Evolutionary conservation across 2,329 filamentous ascomycete species (phyloP).

Genomic region (Colletotrichum spinosum): DNA sequence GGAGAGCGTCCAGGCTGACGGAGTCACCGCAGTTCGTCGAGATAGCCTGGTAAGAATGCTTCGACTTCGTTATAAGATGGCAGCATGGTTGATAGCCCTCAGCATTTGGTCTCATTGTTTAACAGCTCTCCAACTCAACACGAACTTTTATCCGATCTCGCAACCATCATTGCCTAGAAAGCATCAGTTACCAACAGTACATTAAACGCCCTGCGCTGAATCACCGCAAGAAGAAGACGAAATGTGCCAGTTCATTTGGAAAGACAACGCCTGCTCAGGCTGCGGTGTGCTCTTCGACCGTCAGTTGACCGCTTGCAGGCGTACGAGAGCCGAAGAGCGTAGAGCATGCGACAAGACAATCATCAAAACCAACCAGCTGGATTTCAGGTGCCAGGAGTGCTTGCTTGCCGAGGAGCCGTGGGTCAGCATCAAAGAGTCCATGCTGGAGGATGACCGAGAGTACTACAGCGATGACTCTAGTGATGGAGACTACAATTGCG

Average conservation of each 20-base stretch:
- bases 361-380: not conserved
- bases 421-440: not conserved
- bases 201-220: not conserved
- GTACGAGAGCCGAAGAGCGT: not conserved
- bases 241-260: slow-evolving; percentile 24
- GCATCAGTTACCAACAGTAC: not conserved
- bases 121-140: too few relatives aligned
- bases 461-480: slow-evolving; percentile 1
- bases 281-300: slow-evolving; percentile 19
- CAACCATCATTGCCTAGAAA: not conserved
- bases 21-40: too few relatives aligned
- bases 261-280: slow-evolving; percentile 8
- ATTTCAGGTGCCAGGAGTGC: slow-evolving; percentile 1
- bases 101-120: too few relatives aligned
- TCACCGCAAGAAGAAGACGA: not conserved
- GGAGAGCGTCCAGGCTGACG: too few relatives aligned
- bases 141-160: too few relatives aligned
- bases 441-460: not conserved
- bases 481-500: not conserved
- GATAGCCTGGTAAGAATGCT: too few relatives aligned
- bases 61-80: too few relatives aligned
- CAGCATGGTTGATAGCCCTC: too few relatives aligned
- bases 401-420: not conserved
- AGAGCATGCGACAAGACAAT: not conserved
- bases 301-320: slow-evolving; percentile 6